Percentiles rank a stretch among this genome's conserved stretches.
phyloP scores from a whole-genome alignment of 2,329 filamentous ascomycete genomes.

The Coniosporium tulheliwenetii region DNA sequence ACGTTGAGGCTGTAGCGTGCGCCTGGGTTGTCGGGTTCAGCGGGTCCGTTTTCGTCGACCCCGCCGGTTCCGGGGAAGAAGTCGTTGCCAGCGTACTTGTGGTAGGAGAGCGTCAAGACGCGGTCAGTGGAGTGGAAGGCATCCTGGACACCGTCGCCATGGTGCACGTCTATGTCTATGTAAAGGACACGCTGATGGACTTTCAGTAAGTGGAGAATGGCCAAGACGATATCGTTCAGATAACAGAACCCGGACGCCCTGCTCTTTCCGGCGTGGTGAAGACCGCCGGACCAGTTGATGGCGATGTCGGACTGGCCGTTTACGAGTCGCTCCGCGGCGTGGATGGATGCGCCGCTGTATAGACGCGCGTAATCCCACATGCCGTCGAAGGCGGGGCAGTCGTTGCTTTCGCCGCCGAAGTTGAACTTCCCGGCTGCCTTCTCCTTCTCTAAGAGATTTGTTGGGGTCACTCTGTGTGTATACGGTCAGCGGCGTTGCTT shows the following conservation, averaged over 20 bases:
- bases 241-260: constrained; percentile 32
- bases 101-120: constrained; percentile 57
- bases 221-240: constrained; percentile 46
- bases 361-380: constrained; percentile 58
- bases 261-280: constrained; percentile 33
- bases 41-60: constrained; percentile 51
- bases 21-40: constrained; percentile 60
- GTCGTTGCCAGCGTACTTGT: constrained; percentile 49
- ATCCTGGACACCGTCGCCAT: constrained; percentile 55
- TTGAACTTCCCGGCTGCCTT: constrained; percentile 1
- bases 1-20: constrained; percentile 58
- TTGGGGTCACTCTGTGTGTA: not conserved
- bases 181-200: constrained; percentile 51
- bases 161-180: constrained; percentile 53
- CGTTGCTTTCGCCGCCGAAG: not conserved
- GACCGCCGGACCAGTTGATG: constrained; percentile 34
- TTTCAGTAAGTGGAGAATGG: constrained; percentile 47
- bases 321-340: constrained; percentile 52
- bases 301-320: constrained; percentile 53
- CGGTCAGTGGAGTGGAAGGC: constrained; percentile 57
- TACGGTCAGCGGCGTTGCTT: not conserved
- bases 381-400: constrained; percentile 45
- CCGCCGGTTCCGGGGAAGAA: constrained; percentile 59
- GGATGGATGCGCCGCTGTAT: constrained; percentile 54
- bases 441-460: not conserved